Conservation (phyloP, 495 filamentous ascomycete genomes). For the Lophiotrema nucula region DNA sequence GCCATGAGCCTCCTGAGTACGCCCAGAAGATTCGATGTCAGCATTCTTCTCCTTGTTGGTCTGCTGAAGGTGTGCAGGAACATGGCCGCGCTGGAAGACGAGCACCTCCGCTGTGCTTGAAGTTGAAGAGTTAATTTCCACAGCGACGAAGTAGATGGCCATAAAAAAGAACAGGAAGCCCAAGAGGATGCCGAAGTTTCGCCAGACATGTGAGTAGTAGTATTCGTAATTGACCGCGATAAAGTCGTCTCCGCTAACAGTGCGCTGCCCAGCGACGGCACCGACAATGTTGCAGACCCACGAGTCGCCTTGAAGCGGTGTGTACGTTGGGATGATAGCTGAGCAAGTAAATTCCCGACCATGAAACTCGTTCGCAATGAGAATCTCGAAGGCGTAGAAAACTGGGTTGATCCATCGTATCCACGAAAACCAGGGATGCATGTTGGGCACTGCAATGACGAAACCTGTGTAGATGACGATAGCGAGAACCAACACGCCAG, state of each 20-base stretch:
- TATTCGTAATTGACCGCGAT: constrained; percentile 6
- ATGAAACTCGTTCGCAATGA: constrained; percentile 33
- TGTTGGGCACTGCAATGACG: constrained; percentile 67
- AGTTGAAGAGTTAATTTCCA: constrained; percentile 70
- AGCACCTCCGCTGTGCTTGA: constrained; percentile 82
- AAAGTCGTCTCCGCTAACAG: constrained; percentile 13
- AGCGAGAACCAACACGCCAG: constrained; percentile 60
- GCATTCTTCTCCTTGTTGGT: background rate
- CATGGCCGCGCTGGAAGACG: constrained; percentile 73
- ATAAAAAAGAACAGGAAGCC: constrained; percentile 69
- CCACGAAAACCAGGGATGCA: constrained; percentile 53
- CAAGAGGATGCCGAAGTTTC: constrained; percentile 76
- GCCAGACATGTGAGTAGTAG: constrained; percentile 12
- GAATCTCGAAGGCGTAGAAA: constrained; percentile 28
- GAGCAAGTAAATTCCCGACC: constrained; percentile 20
- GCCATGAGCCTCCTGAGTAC: constrained; percentile 44
- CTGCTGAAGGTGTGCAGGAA: constrained; percentile 53
- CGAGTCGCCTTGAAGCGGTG: constrained; percentile 54
- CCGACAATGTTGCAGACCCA: constrained; percentile 12
- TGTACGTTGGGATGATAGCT: constrained; percentile 33
- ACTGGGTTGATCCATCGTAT: constrained; percentile 31
- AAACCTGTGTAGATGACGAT: constrained; percentile 72
- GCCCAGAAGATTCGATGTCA: constrained; percentile 40
- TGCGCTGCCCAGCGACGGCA: constrained; percentile 6
- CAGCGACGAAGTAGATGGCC: constrained; percentile 61